Conservation (phyloP, 495 filamentous ascomycete genomes). For the Zalerion maritima region DNA sequence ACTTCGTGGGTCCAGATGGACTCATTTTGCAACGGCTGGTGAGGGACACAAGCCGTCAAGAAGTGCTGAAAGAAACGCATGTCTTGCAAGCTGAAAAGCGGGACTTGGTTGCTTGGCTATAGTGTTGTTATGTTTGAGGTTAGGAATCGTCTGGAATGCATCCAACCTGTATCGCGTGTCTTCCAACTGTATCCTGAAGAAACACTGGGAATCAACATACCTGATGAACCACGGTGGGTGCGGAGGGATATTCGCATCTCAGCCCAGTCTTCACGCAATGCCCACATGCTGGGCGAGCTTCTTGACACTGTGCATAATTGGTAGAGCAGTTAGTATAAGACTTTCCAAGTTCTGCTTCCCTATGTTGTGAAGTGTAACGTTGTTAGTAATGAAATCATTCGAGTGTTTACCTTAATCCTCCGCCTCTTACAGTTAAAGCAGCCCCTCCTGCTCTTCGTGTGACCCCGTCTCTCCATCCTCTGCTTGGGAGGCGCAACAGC, state of each 20-base stretch:
- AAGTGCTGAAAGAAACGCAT: slow-evolving; percentile 53
- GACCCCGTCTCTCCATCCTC: slow-evolving; percentile 30
- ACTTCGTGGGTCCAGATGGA: slow-evolving; percentile 42
- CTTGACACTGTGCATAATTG: slow-evolving; percentile 33
- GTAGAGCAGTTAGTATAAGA: slow-evolving; percentile 2
- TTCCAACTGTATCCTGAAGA: slow-evolving; percentile 10
- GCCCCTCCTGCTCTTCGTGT: slow-evolving; percentile 47
- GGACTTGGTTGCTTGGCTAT: slow-evolving; percentile 27
- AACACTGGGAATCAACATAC: slow-evolving; percentile 13
- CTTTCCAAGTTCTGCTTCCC: not conserved
- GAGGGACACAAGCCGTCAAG: slow-evolving; percentile 38
- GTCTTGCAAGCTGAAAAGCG: slow-evolving; percentile 39
- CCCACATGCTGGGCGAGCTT: slow-evolving; percentile 40
- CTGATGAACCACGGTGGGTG: slow-evolving; percentile 28
- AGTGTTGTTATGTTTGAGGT: slow-evolving; percentile 3
- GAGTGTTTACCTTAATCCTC: slow-evolving; percentile 38
- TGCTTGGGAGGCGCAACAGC: slow-evolving; percentile 11
- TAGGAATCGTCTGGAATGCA: slow-evolving; percentile 3
- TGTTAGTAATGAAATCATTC: not conserved
- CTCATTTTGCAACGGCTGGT: slow-evolving; percentile 45
- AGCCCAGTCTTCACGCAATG: slow-evolving; percentile 44
- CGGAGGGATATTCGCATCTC: slow-evolving; percentile 41
- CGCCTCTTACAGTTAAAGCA: slow-evolving; percentile 52
- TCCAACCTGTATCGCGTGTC: not conserved
- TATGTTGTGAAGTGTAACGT: not conserved